Evolutionary conservation across 75 land plant species (phyloP), one percentile per base, ranked within the genome.

Genomic region (Cryptomeria japonica): DNA sequence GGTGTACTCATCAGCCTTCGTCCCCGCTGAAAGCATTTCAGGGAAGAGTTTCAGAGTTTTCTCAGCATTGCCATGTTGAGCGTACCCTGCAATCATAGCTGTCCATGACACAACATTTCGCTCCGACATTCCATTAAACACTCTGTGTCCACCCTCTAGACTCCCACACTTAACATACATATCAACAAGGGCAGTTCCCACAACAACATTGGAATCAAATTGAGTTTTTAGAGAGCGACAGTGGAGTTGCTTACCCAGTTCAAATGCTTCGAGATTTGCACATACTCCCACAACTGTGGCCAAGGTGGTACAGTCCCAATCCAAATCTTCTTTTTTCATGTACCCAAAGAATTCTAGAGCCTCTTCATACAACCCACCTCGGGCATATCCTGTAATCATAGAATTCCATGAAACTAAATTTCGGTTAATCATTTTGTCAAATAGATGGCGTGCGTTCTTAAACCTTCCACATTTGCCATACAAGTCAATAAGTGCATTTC

Each of bases 371-470:
- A 89, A 86, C 25, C 96, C 95, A 44, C 93, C 90, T n/a, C 88
- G 92, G 8, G 95, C 90, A 87, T 86, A 90, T 2, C 94, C 96
- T 84, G 90, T 86, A 56, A 95, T 95, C 91, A 95, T 90, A 22
- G 96, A 89, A 68, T 95, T 95, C 96, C 96, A 95, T 28, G 95
- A 92, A 13, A 94, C 88, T 3, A 86, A 77, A 85, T 94, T 95
- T 87, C 87, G 92, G 15, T 64, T 44, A 61, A 34, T 38, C 88
- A 94, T 78, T 16, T 39, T 83, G 25, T 88, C 87, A 73, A 95
- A 95, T 25, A 95, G 36, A 58, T 39, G 56, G 32, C 75, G 70
- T 36, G 95, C 91, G 41, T 90, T 92, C 41, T 86, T 78, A 58
- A 88, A 70, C 42, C 73, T 87, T 13, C 96, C 96, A 89, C 96